Evolutionary conservation across 805 yeast genomes (phyloP), one percentile per base, ranked within the genome.

Genomic region (Hanseniaspora thailandica): DNA sequence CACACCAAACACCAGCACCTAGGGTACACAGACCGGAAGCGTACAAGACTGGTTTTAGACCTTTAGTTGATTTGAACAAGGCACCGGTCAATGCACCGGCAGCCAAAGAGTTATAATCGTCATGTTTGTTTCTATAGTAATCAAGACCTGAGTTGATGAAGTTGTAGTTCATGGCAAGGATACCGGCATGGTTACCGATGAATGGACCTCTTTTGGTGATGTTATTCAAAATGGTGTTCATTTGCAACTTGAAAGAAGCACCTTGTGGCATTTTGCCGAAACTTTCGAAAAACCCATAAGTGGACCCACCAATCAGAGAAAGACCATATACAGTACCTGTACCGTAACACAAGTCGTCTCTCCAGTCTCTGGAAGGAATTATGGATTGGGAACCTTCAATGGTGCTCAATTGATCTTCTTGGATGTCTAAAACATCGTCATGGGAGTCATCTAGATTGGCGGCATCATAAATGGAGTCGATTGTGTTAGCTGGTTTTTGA

Each of bases 281-380:
- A 57, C 98, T 97, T 69, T 90, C 96, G 56, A 80, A 77, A 57
- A 89, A 71, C 56, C 98, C 98, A 62, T 80, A 83, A 13, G 81
- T 70, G 56, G 98, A 98, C 69, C 98, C 98, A 43, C 80, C 56
- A 34, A 95, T 95, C 59, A 93, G 75, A 41, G 95, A 95, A 31
- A 84, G 61, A 60, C 93, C 75, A 66, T 93, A 93, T 50, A 88
- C 87, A 6, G 96, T 81, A 69, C 98, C 98, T 10, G 97, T 84
- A 61, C 98, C 98, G 69, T 93, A 93, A 76, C 97, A 88, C 59
- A 93, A 76, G 71, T 93, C 97, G 68, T 93, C 98, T 15, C 88
- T 78, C 95, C 96, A 93, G 61, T 95, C 95, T 71, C 97, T 82
- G n/a, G 95, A 84, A 26, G 98, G 96, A 58, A 93, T 77, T 55